Evolutionary conservation across 2,329 filamentous ascomycete species (phyloP), one percentile per base, ranked within the genome.

Genomic region (Metarhizium humberi): DNA sequence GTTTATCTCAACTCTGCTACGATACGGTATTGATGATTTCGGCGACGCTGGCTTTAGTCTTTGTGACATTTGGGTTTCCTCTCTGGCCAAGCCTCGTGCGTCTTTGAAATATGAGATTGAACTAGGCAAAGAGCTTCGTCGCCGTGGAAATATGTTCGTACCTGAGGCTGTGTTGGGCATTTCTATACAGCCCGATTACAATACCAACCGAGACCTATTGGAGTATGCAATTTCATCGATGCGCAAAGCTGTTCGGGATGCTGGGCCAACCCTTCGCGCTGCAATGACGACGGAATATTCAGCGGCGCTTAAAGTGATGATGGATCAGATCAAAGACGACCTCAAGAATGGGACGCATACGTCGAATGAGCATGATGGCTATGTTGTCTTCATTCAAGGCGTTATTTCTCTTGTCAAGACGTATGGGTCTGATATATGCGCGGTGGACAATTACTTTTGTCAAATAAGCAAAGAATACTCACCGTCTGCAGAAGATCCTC

Each of bases 381-480:
- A 79, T 60, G 73, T 84, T 50, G 63, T 65, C 1, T 84, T 84
- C 60, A 72, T 80, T 13, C 77, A 75, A 40, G 67, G 71, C 18
- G 73, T 82, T 48, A 74, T 84, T 55, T 73, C 73, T 3, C 67
- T 82, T 30, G 78, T 84, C 61, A 75, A 77, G 62, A 76, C 78
- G 0, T 74, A 83, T 60, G 78, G 74, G 4, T 68, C 74, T 29
- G 78, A 80, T 50, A 73, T 84, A 42, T 80, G 78, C 63, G 66
- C 71, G 1, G 70, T 84, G 4, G 79, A 84, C 60, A 64, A 69
- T 2, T 84, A 79, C 63, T 84, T 79, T 66, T 80, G 78, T 56
- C 76, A 80, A 56, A 78, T 80, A 60, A 80, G 73, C 63, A 72
- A 69, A 42, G 78, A 80, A 55, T 84, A 82, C 64, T 78, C 75